A percentile compares a stretch with the other conserved stretches of the same genome.
Conservation (phyloP, 1,284 basidiomycete species). For the Ganoderma lucidum region DNA sequence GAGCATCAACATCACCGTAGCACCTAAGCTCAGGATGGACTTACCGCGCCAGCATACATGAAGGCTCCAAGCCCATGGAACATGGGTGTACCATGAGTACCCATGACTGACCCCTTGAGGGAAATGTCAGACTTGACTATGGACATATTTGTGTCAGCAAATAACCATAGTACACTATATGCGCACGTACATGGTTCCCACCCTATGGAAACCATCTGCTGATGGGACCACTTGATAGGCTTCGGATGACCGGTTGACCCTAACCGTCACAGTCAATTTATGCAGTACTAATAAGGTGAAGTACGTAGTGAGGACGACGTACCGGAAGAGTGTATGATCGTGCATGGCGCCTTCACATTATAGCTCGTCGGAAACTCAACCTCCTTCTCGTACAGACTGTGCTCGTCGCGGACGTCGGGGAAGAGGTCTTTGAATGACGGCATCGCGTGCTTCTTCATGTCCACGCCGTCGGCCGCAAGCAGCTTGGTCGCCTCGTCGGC, state of each 20-base stretch:
- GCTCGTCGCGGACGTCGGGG: background rate
- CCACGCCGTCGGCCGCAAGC: conserved; percentile 10
- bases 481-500: conserved; percentile 15
- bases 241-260: conserved; percentile 18
- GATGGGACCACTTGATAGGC: conserved; percentile 5
- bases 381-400: conserved; percentile 19
- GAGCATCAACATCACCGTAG: background rate
- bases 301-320: conserved; percentile 20
- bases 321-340: conserved; percentile 37
- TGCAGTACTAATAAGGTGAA: conserved; percentile 14
- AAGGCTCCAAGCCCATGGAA: conserved; percentile 36
- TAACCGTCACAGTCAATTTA: conserved; percentile 15
- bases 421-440: conserved; percentile 33
- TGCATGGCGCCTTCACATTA: conserved; percentile 11
- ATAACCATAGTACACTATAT: background rate
- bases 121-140: conserved; percentile 25
- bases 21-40: conserved; percentile 9
- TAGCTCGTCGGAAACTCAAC: conserved; percentile 19
- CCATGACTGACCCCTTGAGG: conserved; percentile 19
- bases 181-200: background rate
- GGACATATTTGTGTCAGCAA: background rate
- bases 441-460: conserved; percentile 20
- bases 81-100: conserved; percentile 32
- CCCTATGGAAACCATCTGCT: background rate
- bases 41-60: conserved; percentile 21